phyloP scores from a whole-genome alignment of 106 monocot genomes.

The Posidonia australis region DNA sequence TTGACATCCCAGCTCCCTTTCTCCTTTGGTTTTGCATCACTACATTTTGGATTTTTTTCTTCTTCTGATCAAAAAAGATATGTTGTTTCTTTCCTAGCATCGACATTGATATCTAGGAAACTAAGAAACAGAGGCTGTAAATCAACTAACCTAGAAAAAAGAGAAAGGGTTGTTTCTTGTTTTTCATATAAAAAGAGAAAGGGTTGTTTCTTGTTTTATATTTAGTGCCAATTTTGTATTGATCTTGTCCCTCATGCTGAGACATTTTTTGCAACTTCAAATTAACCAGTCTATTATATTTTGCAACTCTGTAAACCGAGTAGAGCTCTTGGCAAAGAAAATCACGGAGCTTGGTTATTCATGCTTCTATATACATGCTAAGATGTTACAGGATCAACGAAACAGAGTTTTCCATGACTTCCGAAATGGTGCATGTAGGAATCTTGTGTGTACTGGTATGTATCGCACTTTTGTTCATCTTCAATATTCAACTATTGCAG shows the following conservation, averaged over 20 bases:
- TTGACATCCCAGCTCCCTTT: too few species aligned
- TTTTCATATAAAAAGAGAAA: too few species aligned
- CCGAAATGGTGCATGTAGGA: conserved; percentile 94
- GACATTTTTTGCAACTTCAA: conserved; percentile 43
- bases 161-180: too few species aligned
- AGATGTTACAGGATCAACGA: conserved; percentile 92
- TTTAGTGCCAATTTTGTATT: not conserved
- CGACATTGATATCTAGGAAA: too few species aligned
- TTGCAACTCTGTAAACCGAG: conserved; percentile 95
- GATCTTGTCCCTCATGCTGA: not conserved
- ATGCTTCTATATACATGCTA: conserved; percentile 96
- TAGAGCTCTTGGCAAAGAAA: conserved; percentile 89
- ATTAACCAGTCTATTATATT: conserved; percentile 98
- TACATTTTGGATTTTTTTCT: too few species aligned
- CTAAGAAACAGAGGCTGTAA: too few species aligned
- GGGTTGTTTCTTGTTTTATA: too few species aligned
- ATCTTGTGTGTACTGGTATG: conserved; percentile 95
- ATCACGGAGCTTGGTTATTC: conserved; percentile 97
- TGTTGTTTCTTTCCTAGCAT: too few species aligned
- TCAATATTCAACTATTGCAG: too few species aligned
- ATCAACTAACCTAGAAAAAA: too few species aligned
- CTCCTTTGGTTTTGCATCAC: too few species aligned
- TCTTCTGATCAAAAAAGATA: too few species aligned
- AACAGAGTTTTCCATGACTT: conserved; percentile 99
- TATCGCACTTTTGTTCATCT: not conserved